Evolutionary conservation across 129 eudicot genomes (phyloP), one percentile per base, ranked within the genome.

Genomic region (Silybum marianum): DNA sequence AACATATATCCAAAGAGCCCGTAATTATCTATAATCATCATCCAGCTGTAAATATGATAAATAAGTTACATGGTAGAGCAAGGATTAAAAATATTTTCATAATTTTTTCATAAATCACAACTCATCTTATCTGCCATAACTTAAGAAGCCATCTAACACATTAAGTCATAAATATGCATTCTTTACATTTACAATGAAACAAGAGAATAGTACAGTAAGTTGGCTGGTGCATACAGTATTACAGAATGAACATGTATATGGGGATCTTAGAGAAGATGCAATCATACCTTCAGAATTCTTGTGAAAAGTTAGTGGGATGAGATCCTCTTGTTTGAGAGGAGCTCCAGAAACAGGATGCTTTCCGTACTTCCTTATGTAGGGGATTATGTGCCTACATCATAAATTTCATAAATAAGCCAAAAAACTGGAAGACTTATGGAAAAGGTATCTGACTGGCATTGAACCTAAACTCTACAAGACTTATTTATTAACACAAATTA

Each of bases 261-360:
- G 38, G 18, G 14, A 62, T n/a, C 24, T 21, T 21, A 65, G 69
- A 65, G n/a, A 28, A 11, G 32, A 82, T 19, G 51, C 62, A 26
- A 34, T 8, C 19, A 71, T 84, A 95, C 99, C 99, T 84, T 95
- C 91, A 36, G 95, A 76, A 71, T 95, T 95, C 86, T 95, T 95
- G 89, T 95, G 99, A 78, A 95, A 95, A 13, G 78, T 89, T 40
- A 92, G 93, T 3, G 99, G 90, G 75, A 95, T 89, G 73, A 95
- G 95, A 76, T 95, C 98, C 78, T 89, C 95, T 65, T 80, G 91
- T 88, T 89, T 89, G 60, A 95, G 92, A 26, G 93, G 89, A 51
- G 62, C 87, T 79, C 99, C 99, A 70, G 98, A 86, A 71, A 93
- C 99, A 1, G 99, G 99, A 86, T 95, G 91, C 86, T 85, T 92